Base-by-base conservation (phyloP, 345 rosid genomes). In the Populus nigra region DNA sequence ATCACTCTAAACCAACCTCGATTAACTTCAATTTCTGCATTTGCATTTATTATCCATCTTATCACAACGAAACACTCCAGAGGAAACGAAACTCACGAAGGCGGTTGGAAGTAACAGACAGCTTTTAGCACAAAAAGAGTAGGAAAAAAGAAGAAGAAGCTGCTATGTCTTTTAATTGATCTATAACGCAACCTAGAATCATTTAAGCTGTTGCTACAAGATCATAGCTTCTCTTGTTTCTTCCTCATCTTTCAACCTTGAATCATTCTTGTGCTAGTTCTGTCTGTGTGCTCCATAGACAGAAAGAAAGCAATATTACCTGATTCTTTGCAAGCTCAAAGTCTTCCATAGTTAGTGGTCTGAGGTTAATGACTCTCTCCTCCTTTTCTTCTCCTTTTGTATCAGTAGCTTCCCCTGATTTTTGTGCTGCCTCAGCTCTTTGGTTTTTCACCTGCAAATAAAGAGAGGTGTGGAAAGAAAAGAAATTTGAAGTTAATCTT, bases 311-410 rank as follows among this genome's bases (percentile, higher is more conserved):
- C 5, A 6, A 36, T 22, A 73, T 25, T 74, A 92, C 96, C 97
- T 93, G 96, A 79, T 83, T 87, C 87, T 91, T 96, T 66, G 98
- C 97, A 61, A 83, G 90, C 85, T 84, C 87, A 77, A 92, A 93
- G 74, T 93, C 98, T 82, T 84, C 90, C 89, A 86, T 89, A 79
- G 86, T 89, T 66, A 93, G 87, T 31, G 97, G 88, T 83, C 98
- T 91, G 38, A 96, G 85, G 67, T 85, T 83, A 25, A 93, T 85
- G 11, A 84, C 82, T 76, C 95, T 88, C 79, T 89, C 90, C 80
- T 79, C 87, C 70, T 80, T 84, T 74, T 36, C 71, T 13, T 78
- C 93, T 36, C 79, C 83, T 49, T 79, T 85, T 22, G 73, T 33
- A 50, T 39, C 81, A 8, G 78, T 63, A 7, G 65, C 41, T 63